Conservation (phyloP, 2,329 filamentous ascomycete genomes). For the Talaromyces funiculosus region DNA sequence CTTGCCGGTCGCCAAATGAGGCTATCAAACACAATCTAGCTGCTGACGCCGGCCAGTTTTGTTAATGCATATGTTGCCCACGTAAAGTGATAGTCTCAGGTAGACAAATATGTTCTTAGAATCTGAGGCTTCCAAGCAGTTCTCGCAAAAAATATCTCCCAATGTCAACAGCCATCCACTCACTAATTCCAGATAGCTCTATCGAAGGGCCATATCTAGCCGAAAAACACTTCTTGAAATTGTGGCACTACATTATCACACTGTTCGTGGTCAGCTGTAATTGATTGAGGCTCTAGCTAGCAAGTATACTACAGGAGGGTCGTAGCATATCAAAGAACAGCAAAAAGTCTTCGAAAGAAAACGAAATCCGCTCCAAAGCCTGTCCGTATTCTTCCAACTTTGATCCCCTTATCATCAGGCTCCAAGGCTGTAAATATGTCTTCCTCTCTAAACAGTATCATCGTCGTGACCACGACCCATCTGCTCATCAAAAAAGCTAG, state of each 20-base stretch:
- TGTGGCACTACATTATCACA: neutral
- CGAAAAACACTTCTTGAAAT: neutral
- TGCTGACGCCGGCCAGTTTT: neutral
- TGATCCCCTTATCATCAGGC: neutral
- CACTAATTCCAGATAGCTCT: neutral
- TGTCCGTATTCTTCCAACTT: neutral
- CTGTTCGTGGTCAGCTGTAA: neutral
- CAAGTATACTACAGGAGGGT: neutral
- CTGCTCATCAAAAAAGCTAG: neutral
- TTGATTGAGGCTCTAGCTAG: neutral
- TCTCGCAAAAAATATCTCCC: neutral
- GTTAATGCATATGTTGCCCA: neutral
- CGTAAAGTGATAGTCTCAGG: neutral
- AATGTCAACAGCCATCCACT: neutral
- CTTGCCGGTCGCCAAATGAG: neutral
- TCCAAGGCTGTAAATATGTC: neutral
- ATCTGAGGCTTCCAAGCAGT: neutral
- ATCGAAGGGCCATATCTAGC: neutral
- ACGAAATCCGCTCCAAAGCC: neutral
- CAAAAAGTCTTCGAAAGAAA: neutral
- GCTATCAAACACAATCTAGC: neutral
- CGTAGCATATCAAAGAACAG: neutral
- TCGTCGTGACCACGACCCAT: neutral
- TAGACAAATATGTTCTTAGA: neutral
- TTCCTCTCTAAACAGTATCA: neutral